phyloP scores from a whole-genome alignment of 129 eudicot species.

The Centaurea solstitialis region DNA sequence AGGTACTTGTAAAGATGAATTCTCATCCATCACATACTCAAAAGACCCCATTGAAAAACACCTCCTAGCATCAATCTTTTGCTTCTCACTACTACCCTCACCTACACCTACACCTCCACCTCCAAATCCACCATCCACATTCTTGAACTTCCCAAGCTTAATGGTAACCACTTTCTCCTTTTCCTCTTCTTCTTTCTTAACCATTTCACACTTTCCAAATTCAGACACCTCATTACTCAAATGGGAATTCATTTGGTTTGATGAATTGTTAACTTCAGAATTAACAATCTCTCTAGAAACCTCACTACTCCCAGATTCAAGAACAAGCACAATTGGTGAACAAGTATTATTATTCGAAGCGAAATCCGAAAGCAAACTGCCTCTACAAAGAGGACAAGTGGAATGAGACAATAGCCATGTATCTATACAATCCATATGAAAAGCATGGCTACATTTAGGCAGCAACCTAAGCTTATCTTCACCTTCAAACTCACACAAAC shows the following conservation, averaged over 20 bases:
- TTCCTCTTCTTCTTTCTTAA: slow-evolving; percentile 39
- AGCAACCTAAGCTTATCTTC: slow-evolving; percentile 73
- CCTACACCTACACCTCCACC: neutral
- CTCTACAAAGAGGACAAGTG: slow-evolving; percentile 93
- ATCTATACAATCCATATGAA: slow-evolving; percentile 89
- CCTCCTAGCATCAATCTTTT: slow-evolving; percentile 61
- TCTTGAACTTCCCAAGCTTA: slow-evolving; percentile 78
- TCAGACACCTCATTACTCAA: slow-evolving; percentile 46
- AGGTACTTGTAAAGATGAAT: slow-evolving; percentile 63
- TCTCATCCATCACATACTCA: slow-evolving; percentile 87
- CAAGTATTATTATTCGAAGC: slow-evolving; percentile 20
- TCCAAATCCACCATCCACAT: slow-evolving; percentile 45
- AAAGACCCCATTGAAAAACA: slow-evolving; percentile 92
- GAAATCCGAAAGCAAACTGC: slow-evolving; percentile 53
- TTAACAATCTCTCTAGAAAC: slow-evolving; percentile 53
- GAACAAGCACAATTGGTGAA: slow-evolving; percentile 64
- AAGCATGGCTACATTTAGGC: slow-evolving; percentile 92
- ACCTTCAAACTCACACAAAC: slow-evolving; percentile 80
- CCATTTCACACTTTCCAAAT: slow-evolving; percentile 17
- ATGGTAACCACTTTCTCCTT: slow-evolving; percentile 61
- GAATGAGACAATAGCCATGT: slow-evolving; percentile 92
- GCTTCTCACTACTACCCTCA: slow-evolving; percentile 15
- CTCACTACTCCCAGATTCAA: slow-evolving; percentile 64
- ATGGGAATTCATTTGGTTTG: slow-evolving; percentile 41
- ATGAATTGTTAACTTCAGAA: slow-evolving; percentile 18